Evolutionary conservation across 257 asterid species (phyloP).

Genomic region (Jasminum sambac): DNA sequence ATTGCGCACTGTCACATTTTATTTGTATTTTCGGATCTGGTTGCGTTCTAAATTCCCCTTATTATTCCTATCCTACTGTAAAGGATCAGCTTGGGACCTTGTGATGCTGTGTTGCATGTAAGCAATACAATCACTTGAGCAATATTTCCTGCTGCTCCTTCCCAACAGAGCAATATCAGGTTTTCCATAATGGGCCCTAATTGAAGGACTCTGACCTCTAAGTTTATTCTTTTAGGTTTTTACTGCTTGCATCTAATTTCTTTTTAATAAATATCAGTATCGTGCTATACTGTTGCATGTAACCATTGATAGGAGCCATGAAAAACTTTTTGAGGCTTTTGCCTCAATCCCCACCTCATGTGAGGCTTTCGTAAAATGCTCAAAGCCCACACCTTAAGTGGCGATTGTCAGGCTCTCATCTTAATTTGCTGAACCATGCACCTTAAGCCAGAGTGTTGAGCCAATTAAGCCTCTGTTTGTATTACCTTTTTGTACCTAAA

Average conservation of each 20-base stretch:
- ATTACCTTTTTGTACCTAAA: too few relatives aligned
- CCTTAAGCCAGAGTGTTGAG: too few relatives aligned
- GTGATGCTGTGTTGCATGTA: background rate
- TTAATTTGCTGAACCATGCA: too few relatives aligned
- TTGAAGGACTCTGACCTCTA: slow-evolving; percentile 8
- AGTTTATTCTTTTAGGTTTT: background rate
- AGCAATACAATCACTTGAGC: background rate
- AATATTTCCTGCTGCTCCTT: background rate
- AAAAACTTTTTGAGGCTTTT: too few relatives aligned
- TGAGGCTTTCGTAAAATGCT: too few relatives aligned
- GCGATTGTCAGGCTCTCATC: too few relatives aligned
- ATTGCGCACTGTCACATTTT: slow-evolving; percentile 7
- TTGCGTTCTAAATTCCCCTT: background rate
- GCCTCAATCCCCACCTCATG: too few relatives aligned
- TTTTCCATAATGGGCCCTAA: slow-evolving; percentile 9
- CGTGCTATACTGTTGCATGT: background rate
- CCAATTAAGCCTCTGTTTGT: too few relatives aligned
- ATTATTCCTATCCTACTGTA: background rate
- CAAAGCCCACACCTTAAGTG: too few relatives aligned
- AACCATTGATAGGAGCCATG: background rate
- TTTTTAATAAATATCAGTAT: background rate
- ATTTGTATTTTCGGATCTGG: background rate
- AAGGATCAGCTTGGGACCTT: slow-evolving; percentile 12
- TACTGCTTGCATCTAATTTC: background rate
- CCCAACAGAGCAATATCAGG: background rate